Conservation (phyloP, 805 yeast genomes). For the Metschnikowia dekortorum region DNA sequence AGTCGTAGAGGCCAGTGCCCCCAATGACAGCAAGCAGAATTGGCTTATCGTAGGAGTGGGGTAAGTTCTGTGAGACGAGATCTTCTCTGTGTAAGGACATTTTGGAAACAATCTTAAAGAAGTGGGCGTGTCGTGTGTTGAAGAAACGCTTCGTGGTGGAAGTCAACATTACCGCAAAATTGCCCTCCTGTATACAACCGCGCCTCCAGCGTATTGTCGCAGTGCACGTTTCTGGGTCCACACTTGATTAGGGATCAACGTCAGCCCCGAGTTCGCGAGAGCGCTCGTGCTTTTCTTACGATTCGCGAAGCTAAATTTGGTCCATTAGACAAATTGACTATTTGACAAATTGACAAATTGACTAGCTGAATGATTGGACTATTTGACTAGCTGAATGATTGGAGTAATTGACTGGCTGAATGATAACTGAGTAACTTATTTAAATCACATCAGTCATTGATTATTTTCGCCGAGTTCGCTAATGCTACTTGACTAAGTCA, state of each 20-base stretch:
- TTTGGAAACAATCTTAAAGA: conserved; percentile 1
- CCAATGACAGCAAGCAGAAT: conserved; percentile 89
- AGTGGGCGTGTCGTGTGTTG: not conserved
- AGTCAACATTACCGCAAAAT: not conserved
- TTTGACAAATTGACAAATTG: too few species aligned
- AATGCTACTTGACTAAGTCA: too few species aligned
- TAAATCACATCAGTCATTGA: too few species aligned
- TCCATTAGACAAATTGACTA: too few species aligned
- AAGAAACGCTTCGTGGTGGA: not conserved
- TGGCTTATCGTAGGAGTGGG: conserved; percentile 56
- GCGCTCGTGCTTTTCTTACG: too few species aligned
- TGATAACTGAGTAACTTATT: too few species aligned
- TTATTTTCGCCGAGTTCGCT: too few species aligned
- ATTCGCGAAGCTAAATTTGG: too few species aligned
- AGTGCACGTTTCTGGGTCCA: not conserved
- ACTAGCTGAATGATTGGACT: too few species aligned
- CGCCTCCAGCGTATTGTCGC: not conserved
- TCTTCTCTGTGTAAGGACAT: conserved; percentile 38
- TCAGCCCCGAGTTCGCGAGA: too few species aligned
- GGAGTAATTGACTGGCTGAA: too few species aligned
- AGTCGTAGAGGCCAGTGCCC: conserved; percentile 94
- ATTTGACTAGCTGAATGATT: too few species aligned
- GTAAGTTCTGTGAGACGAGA: conserved; percentile 29
- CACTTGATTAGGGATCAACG: not conserved
- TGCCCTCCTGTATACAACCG: conserved; percentile 1